A percentile compares a stretch with the other conserved stretches of the same genome.
Evolutionary conservation across 805 yeast genomes (phyloP).

Genomic region (Wickerhamiella brachini): DNA sequence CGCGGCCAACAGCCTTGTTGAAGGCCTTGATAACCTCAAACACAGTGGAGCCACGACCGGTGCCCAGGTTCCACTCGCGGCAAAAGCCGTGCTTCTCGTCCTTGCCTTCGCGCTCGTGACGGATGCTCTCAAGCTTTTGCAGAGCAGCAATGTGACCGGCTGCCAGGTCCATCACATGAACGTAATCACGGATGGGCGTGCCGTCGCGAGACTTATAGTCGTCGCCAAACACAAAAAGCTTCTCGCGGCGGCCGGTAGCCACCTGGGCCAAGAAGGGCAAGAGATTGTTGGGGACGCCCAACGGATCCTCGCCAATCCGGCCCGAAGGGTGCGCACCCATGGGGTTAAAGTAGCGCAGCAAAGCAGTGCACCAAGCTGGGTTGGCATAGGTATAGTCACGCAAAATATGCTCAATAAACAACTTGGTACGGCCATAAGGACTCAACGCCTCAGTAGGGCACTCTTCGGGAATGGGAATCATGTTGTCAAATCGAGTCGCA

Average conservation of each 20-base stretch:
- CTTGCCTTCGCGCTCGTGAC: constrained; percentile 7
- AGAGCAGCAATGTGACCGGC: constrained; percentile 65
- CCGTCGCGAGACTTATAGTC: constrained; percentile 65
- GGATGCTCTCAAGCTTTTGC: constrained; percentile 32
- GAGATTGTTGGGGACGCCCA: constrained; percentile 63
- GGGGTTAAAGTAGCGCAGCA: constrained; percentile 69
- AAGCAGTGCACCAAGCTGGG: constrained; percentile 32
- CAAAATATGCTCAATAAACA: constrained; percentile 47
- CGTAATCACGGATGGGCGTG: constrained; percentile 69
- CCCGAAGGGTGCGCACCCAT: constrained; percentile 82
- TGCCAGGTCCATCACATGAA: constrained; percentile 70
- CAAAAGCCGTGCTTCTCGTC: constrained; percentile 32
- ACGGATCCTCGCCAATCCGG: constrained; percentile 65
- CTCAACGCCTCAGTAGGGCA: constrained; percentile 64
- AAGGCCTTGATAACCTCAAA: constrained; percentile 56
- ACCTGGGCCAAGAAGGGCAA: constrained; percentile 68
- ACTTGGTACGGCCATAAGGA: constrained; percentile 67
- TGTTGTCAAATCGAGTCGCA: constrained; percentile 53
- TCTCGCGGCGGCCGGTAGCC: constrained; percentile 55
- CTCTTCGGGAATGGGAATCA: constrained; percentile 68
- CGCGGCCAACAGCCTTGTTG: constrained; percentile 47
- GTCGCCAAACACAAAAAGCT: constrained; percentile 54
- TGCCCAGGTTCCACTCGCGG: constrained; percentile 74
- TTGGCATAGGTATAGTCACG: constrained; percentile 37
- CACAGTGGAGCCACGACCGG: constrained; percentile 71